Evolutionary conservation across 805 yeast genomes (phyloP).

Genomic region (Clavispora phyllophila): DNA sequence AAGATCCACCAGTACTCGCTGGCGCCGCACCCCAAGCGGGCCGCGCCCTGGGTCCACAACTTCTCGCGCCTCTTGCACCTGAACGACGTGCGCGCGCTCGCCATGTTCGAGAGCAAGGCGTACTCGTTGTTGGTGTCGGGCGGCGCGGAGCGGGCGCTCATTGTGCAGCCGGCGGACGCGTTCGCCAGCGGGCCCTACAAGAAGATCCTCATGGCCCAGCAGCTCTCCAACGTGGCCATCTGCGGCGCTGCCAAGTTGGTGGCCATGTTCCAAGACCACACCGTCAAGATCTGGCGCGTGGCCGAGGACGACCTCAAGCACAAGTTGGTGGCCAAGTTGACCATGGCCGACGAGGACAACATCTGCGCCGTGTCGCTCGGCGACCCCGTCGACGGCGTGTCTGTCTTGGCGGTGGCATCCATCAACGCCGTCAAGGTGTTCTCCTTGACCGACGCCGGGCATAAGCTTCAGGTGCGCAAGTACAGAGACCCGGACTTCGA

Average conservation of each 20-base stretch:
- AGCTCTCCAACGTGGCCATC: constrained; percentile 45
- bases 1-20: constrained; percentile 71
- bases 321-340: constrained; percentile 60
- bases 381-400: constrained; percentile 42
- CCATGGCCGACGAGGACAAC: constrained; percentile 72
- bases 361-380: constrained; percentile 66
- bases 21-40: constrained; percentile 22
- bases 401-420: constrained; percentile 68
- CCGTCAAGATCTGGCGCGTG: constrained; percentile 75
- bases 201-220: constrained; percentile 64
- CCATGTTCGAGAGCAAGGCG: constrained; percentile 63
- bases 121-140: constrained; percentile 71
- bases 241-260: constrained; percentile 48
- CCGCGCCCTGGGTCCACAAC: constrained; percentile 66
- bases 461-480: constrained; percentile 46
- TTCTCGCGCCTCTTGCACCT: constrained; percentile 78
- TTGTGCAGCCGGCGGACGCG: constrained; percentile 57
- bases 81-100: constrained; percentile 77
- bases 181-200: constrained; percentile 70
- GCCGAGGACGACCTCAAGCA: constrained; percentile 37
- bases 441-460: constrained; percentile 41
- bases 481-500: constrained; percentile 41
- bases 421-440: constrained; percentile 65
- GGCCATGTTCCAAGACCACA: constrained; percentile 77
- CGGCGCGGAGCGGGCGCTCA: constrained; percentile 72